Base-by-base conservation (phyloP, 352 stramenopile genomes). In the Globisporangium spiculum region DNA sequence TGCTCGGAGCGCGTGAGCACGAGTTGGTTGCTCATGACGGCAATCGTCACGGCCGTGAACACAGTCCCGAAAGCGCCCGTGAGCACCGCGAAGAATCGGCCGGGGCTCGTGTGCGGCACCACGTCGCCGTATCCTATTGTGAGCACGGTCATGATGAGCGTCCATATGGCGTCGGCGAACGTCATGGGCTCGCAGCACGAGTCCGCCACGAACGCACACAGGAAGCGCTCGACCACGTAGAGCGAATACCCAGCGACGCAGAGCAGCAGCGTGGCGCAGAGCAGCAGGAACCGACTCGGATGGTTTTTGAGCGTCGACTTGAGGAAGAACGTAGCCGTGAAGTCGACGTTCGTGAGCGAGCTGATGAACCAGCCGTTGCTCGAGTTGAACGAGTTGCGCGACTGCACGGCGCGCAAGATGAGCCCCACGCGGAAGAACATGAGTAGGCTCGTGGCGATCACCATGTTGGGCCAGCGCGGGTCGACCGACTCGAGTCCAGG, bases 361-460 rank as follows among this genome's bases (percentile, higher is more conserved):
- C 81, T 73, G 65, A 94, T 92, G 71, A 94, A 94, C 83, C 84
- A 91, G 50, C 84, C 83, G 65, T 92, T 92, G 74, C 77, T 92
- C 62, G 83, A 84, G 63, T 92, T 94, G 73, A 94, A 91, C 67
- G 83, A 81, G 72, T 82, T 83, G 52, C 76, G 81, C 63, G 84
- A 86, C 60, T 88, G 74, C 52, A 89, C 74, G 27, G 91, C 77
- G 26, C 84, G 81, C 16, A 89, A 38, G 9, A 87, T 56, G 63
- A 93, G 75, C 52, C 61, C 76, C 20, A 92, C 68, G 34, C 85
- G 77, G 18, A 63, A 41, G 46, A 90, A 89, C 83, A 92, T 93
- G 67, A 84, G 12, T 3, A 93, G 67, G 24, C 82, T 92, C 26
- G 72, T 66, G n/a, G 77, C 67, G 4, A 93, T 71, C 7, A 83